phyloP scores from a whole-genome alignment of 1,284 basidiomycete genomes.

The Sporisorium exsertum region DNA sequence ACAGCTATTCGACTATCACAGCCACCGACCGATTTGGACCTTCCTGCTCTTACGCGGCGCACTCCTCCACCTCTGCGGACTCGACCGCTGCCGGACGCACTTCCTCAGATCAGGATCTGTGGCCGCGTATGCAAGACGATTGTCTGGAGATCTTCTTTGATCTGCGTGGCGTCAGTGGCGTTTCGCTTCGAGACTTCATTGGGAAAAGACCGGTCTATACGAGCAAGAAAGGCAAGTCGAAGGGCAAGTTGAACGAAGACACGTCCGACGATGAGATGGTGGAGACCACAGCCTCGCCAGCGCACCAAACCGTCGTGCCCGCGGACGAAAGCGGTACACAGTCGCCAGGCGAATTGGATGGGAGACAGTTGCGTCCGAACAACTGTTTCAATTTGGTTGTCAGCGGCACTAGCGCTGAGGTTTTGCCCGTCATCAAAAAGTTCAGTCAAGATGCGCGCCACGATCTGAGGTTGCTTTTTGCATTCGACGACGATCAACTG shows the following conservation, averaged over 20 bases:
- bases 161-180: background rate
- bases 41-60: background rate
- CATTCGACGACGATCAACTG: background rate
- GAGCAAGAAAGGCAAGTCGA: too few relatives aligned
- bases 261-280: too few relatives aligned
- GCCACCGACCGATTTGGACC: background rate
- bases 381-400: background rate
- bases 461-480: background rate
- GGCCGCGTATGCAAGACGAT: background rate
- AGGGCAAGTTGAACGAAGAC: too few relatives aligned
- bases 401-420: background rate
- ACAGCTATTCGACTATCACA: background rate
- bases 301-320: background rate
- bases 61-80: background rate
- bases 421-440: background rate
- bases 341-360: background rate
- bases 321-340: background rate
- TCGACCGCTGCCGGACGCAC: too few relatives aligned
- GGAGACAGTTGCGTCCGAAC: background rate
- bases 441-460: background rate
- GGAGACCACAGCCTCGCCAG: background rate
- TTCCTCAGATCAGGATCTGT: background rate
- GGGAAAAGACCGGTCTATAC: background rate
- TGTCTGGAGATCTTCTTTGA: background rate
- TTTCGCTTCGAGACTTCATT: background rate